Evolutionary conservation across 2,329 filamentous ascomycete species (phyloP).

Genomic region (Fusarium sp.): DNA sequence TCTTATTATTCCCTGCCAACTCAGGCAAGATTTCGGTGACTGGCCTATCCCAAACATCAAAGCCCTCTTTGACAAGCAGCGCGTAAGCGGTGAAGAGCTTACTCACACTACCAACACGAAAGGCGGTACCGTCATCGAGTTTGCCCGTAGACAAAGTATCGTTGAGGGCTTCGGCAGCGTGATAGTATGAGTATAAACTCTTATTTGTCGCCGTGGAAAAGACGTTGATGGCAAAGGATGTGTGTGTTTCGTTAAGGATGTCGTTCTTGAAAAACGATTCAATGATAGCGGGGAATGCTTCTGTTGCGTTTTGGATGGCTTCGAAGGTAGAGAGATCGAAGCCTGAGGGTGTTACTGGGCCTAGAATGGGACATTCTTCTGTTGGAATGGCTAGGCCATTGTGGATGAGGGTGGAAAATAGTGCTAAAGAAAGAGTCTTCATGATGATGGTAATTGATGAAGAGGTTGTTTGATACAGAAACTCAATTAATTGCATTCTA

Average conservation of each 20-base stretch:
- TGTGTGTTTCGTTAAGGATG: constrained; percentile 29
- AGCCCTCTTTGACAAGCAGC: constrained; percentile 26
- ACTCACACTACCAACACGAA: constrained; percentile 28
- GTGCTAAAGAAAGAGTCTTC: neutral
- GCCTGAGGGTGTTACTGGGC: constrained; percentile 36
- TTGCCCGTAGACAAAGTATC: constrained; percentile 25
- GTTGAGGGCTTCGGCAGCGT: constrained; percentile 29
- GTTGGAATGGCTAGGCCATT: neutral
- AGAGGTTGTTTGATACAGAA: neutral
- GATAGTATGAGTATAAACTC: constrained; percentile 41
- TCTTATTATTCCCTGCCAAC: constrained; percentile 17
- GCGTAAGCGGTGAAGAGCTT: constrained; percentile 36
- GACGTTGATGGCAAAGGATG: constrained; percentile 41
- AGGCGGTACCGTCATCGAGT: constrained; percentile 30
- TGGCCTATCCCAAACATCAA: constrained; percentile 30
- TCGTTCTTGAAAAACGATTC: constrained; percentile 12
- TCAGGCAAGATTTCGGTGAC: constrained; percentile 35
- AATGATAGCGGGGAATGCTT: constrained; percentile 10
- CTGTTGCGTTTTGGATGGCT: constrained; percentile 8
- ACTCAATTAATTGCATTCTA: neutral
- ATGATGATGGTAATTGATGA: neutral
- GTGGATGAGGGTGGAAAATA: neutral
- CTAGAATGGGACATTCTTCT: constrained; percentile 9
- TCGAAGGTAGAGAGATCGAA: constrained; percentile 32
- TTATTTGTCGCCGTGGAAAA: constrained; percentile 42